Evolutionary conservation across 331 rosid species (phyloP), one percentile per base, ranked within the genome.

Genomic region (Malus hybrid): DNA sequence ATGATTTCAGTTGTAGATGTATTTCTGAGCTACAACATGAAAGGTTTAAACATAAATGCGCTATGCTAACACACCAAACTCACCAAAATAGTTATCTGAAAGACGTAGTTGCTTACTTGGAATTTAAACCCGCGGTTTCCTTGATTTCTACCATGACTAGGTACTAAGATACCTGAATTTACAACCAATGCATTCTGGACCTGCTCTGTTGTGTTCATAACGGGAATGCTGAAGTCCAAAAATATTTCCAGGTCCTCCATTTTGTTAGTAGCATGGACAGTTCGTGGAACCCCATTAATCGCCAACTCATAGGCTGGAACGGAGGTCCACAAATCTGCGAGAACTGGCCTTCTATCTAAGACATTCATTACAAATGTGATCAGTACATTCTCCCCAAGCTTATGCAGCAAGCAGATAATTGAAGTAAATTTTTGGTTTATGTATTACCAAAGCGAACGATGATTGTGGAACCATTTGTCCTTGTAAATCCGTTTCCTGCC

Each of bases 291-390:
- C 66, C 86, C 89, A 55, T 83, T 76, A 30, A 88, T 81, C 77
- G 79, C 76, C 84, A 90, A 62, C 81, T 82, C 96, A 16, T 83
- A 81, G 19, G 93, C 85, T 63, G 93, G 87, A 81, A 88, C 88
- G 19, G 90, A 74, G 42, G 93, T 82, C 96, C 96, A 90, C 39
- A 90, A 81, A 72, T 90, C 96, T 55, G 78, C 90, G 36, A 50
- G 75, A 65, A 88, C 88, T n/a, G 89, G 88, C 60, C 96, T 84
- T 84, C 91, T 86, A 83, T 90, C 96, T 90, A 77, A 73, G 75
- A 48, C 73, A 80, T 30, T 33, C 55, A 77, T 69, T 19, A 70
- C 50, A 71, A 24, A 56, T 61, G 9, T 62, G 53, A 65, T 20
- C 58, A 61, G 50, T 44, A 44, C 16, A 44, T 44, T 44, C 52